Evolutionary conservation across 2,329 filamentous ascomycete genomes (phyloP), one percentile per base, ranked within the genome.

Genomic region (Neodidymelliopsis sp.): DNA sequence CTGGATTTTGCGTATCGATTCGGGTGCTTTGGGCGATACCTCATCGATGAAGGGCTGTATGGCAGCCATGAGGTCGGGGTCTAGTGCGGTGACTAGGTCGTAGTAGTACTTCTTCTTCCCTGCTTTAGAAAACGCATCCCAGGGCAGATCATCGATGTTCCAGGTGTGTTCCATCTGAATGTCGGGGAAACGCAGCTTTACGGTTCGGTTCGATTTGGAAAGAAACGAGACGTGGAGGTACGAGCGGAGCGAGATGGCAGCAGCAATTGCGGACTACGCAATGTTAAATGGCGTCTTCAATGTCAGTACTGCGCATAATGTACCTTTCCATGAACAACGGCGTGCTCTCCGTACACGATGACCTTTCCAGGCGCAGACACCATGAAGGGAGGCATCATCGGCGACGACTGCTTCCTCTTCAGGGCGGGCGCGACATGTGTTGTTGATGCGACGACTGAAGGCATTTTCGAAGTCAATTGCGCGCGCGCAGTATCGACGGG

Each of bases 311-410:
- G 20, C 33, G 25, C 16, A 11, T 18, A 20, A 62, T 75, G 46
- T 77, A 90, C 89, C 84, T 97, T 97, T 69, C 92, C 92, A 69
- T 99, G 86, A 15, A 99, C 94, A n/a, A 97, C 94, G 2, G 94
- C 89, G 77, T 99, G 94, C 74, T 99, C 94, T 60, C 94, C 94
- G 76, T 93, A 97, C 42, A 97, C 90, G 72, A 99, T 99, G 69
- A 97, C 94, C 74, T 99, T 99, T 57, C 93, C 95, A 0, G 94
- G 94, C 2, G 95, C 93, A 12, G 94, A 97, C 48, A 97, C 92
- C 90, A 99, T 96, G 72, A 99, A 99, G 53, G 92, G 80, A 31
- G 93, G 92, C 75, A 94, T 82, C 77, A 87, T 82, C 1, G 85
- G 84, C 37, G 82, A 82, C 16, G 76, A 79, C 49, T 69, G 62